phyloP scores from a whole-genome alignment of 1,284 basidiomycete genomes.

The Ustilago trichophora region DNA sequence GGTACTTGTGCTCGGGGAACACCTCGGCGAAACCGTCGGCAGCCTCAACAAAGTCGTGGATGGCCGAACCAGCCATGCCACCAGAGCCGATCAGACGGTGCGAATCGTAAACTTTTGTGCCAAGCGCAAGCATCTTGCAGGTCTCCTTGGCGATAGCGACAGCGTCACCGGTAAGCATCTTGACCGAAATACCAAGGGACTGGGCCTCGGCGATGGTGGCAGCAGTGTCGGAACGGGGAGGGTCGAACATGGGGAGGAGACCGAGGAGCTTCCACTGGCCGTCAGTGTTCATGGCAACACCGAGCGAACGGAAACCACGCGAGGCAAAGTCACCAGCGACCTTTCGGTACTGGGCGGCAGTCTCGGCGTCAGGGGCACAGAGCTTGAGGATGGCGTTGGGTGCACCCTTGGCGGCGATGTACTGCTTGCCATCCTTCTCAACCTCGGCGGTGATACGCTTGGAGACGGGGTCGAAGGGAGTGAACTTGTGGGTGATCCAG shows the following conservation, averaged over 20 bases:
- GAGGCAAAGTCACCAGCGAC: constrained; percentile 69
- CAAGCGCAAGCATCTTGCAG: constrained; percentile 70
- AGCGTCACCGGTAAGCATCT: constrained; percentile 74
- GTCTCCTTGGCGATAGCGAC: constrained; percentile 73
- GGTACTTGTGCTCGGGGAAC: constrained; percentile 72
- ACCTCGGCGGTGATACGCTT: constrained; percentile 73
- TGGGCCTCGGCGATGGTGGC: constrained; percentile 71
- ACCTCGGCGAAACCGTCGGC: constrained; percentile 74
- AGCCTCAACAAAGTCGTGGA: constrained; percentile 71
- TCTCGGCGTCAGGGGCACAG: constrained; percentile 67
- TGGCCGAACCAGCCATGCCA: constrained; percentile 71
- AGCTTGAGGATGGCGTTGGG: constrained; percentile 72
- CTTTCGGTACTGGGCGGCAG: constrained; percentile 69
- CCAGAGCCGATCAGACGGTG: constrained; percentile 71
- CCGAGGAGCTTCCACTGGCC: constrained; percentile 71
- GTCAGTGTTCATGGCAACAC: constrained; percentile 71
- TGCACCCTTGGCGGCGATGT: constrained; percentile 72
- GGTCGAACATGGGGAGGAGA: constrained; percentile 71
- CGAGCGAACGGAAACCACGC: constrained; percentile 72
- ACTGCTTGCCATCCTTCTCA: constrained; percentile 70
- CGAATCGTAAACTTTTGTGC: constrained; percentile 72
- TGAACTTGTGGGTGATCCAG: constrained; percentile 72
- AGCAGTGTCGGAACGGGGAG: constrained; percentile 71
- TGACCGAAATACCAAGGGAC: constrained; percentile 71
- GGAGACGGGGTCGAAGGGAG: constrained; percentile 72